Percentiles rank a stretch among this genome's conserved stretches.
Evolutionary conservation across 306 rosid species (phyloP).

Genomic region (Datisca glomerata): DNA sequence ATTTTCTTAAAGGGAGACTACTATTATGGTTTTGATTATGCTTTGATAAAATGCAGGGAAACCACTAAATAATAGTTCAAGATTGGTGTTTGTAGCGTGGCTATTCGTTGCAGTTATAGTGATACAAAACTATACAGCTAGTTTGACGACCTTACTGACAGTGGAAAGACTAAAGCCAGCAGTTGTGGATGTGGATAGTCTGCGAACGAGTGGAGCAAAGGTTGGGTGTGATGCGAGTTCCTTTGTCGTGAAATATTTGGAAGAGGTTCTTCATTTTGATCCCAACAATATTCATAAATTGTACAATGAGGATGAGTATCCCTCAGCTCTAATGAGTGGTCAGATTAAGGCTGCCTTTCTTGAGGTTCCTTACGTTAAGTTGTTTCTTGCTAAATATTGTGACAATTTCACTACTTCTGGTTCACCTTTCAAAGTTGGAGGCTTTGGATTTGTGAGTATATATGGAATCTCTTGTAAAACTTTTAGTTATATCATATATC

Average conservation of each 20-base stretch:
- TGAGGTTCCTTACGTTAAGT: constrained; percentile 8
- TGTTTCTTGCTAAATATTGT: constrained; percentile 12
- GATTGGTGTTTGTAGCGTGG: constrained; percentile 9
- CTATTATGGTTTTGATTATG: too few relatives aligned
- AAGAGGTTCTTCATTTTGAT: constrained; percentile 2
- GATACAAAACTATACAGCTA: constrained; percentile 14
- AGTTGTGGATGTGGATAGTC: constrained; percentile 1
- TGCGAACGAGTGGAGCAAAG: constrained; percentile 1
- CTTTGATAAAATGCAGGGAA: background rate
- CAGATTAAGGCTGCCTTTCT: constrained; percentile 8
- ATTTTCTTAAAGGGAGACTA: too few relatives aligned
- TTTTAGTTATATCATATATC: too few relatives aligned
- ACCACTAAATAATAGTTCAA: background rate
- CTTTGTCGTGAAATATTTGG: constrained; percentile 6
- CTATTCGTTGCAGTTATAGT: constrained; percentile 12
- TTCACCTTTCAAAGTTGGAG: constrained; percentile 10
- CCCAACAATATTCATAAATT: constrained; percentile 11
- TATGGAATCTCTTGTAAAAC: background rate
- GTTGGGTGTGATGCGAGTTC: constrained; percentile 14
- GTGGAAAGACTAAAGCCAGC: background rate
- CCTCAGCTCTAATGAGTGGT: constrained; percentile 4
- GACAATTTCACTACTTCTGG: constrained; percentile 4
- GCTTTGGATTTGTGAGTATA: constrained; percentile 13
- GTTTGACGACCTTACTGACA: constrained; percentile 9
- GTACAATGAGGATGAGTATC: background rate